phyloP scores from a whole-genome alignment of 805 yeast genomes.

The Naumovozyma dairenensis region DNA sequence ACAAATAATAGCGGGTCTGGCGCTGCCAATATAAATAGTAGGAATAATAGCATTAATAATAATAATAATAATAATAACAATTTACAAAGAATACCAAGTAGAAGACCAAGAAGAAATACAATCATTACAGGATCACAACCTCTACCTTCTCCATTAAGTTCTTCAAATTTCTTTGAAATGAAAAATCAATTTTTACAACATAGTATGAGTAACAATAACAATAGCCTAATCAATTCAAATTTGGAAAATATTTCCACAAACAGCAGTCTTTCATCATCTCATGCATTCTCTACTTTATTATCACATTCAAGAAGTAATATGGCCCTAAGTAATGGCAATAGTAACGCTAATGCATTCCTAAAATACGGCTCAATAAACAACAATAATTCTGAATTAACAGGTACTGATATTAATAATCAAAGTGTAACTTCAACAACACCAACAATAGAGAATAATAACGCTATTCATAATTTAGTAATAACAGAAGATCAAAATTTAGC shows the following conservation, averaged over 20 bases:
- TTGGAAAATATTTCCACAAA: too few species aligned
- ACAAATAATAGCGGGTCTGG: constrained; percentile 1
- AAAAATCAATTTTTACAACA: constrained; percentile 21
- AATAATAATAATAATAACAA: not conserved
- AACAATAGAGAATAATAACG: not conserved
- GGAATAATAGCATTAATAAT: not conserved
- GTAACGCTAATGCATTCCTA: too few species aligned
- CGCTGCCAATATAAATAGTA: not conserved
- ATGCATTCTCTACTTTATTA: too few species aligned
- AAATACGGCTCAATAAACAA: too few species aligned
- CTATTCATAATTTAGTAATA: not conserved
- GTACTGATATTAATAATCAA: too few species aligned
- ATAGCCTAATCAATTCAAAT: too few species aligned
- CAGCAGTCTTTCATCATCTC: too few species aligned
- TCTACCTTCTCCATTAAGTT: constrained; percentile 74
- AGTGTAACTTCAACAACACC: too few species aligned
- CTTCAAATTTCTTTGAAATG: constrained; percentile 33
- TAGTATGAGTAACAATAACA: constrained; percentile 3
- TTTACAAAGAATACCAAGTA: constrained; percentile 15
- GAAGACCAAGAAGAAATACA: constrained; percentile 58
- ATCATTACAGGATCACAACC: constrained; percentile 89
- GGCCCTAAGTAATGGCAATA: too few species aligned
- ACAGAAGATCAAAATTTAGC: constrained; percentile 12
- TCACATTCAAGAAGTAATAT: too few species aligned
- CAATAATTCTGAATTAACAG: too few species aligned